Evolutionary conservation across 139 green algal species (phyloP), one percentile per base, ranked within the genome.

Genomic region (Yamagishiella unicocca): DNA sequence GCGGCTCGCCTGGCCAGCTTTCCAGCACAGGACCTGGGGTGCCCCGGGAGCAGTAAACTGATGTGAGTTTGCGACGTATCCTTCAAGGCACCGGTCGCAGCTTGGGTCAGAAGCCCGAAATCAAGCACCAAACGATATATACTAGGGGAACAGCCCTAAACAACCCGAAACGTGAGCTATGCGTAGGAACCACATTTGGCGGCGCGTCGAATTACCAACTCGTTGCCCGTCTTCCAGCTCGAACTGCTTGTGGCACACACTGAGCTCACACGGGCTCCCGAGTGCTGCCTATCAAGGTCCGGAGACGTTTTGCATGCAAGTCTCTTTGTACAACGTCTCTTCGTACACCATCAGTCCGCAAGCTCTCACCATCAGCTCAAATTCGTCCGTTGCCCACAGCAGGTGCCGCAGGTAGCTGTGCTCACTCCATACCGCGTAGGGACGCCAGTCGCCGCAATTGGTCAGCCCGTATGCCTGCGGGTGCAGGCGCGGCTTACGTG

Each of bases 391-490:
- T 9, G 33, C 17, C 53, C n/a, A 58, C 31, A 88, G 31, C 83
- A 88, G 42, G 83, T 88, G 83, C 17, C 83, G 71, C 53, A 88
- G 31, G 53, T 92, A 92, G 58, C 85, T 72, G 22, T 82, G 19
- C 1, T 78, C 66, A 40, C 70, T 74, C 66, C 90, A 92, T 0
- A 22, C 27, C 0, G 87, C 87, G n/a, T 85, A 87, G 4, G 21
- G 2, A 6, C 82, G 81, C 89, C 89, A 92, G 68, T 92, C 89
- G 50, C 62, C 81, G 3, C 5, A 35, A 31, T 72, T 72, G 35
- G n/a, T 7, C 33, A 31, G 35, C 27, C 64, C 43, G 45, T 79
- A 87, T 2, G 31, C 64, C 80, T 86, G 80, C 31, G 0, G 70
- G 38, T 53, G 58, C 19, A n/a, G n/a, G n/a, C n/a, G n/a, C n/a